phyloP scores from a whole-genome alignment of 345 rosid genomes.

The Psidium guajava region DNA sequence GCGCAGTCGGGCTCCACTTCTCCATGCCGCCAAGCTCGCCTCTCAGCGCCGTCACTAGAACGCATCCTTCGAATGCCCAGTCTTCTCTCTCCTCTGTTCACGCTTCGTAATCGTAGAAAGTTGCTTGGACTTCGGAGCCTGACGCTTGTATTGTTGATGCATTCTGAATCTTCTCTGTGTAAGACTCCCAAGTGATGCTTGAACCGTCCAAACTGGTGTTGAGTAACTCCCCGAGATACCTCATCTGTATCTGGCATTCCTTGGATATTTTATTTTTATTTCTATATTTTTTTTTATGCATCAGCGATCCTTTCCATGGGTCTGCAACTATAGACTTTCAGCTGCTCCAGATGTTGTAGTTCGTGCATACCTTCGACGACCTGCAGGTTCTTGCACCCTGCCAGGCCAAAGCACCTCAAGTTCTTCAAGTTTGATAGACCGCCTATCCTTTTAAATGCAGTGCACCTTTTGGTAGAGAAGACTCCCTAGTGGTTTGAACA shows the following conservation, averaged over 20 bases:
- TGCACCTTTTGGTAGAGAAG: neutral
- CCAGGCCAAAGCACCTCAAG: neutral
- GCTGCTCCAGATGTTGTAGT: neutral
- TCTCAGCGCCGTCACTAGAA: too few species aligned
- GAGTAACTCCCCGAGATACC: neutral
- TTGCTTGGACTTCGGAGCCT: neutral
- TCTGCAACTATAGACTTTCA: neutral
- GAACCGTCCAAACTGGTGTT: neutral
- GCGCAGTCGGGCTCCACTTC: too few species aligned
- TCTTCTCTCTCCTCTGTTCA: neutral
- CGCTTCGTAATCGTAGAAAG: neutral
- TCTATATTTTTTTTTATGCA: neutral
- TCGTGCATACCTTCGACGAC: neutral
- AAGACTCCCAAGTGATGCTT: neutral
- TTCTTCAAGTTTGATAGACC: neutral
- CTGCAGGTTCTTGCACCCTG: neutral
- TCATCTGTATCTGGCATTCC: neutral
- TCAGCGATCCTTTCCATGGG: neutral
- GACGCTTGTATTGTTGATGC: neutral
- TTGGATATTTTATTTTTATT: too few species aligned
- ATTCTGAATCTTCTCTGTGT: neutral
- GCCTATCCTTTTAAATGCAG: neutral
- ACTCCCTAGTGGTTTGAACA: neutral
- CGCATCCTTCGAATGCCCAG: too few species aligned
- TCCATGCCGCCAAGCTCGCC: too few species aligned